Evolutionary conservation across 805 yeast species (phyloP).

Genomic region (Myxozyma sirexii): DNA sequence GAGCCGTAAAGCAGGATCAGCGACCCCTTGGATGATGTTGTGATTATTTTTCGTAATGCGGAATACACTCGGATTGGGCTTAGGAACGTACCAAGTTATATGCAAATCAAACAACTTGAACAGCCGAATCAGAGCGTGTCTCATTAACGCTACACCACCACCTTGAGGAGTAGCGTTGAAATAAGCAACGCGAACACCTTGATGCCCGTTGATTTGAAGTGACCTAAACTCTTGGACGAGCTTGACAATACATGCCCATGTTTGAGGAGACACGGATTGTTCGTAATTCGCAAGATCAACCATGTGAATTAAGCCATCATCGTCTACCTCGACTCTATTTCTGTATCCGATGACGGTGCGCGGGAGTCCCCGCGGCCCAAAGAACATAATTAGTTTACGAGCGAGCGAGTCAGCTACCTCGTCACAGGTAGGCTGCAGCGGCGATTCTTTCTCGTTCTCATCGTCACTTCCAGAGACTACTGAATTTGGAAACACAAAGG

Average conservation of each 20-base stretch:
- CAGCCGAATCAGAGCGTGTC: conserved; percentile 32
- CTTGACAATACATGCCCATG: conserved; percentile 27
- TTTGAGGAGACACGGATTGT: conserved; percentile 18
- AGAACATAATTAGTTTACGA: conserved; percentile 30
- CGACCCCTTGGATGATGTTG: conserved; percentile 34
- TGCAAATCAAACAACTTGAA: conserved; percentile 23
- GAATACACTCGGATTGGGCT: conserved; percentile 34
- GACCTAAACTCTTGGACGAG: conserved; percentile 18
- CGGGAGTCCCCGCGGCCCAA: conserved; percentile 33
- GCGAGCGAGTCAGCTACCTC: conserved; percentile 34
- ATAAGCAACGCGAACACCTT: conserved; percentile 31
- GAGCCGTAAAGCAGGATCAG: conserved; percentile 22
- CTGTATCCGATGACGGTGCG: conserved; percentile 29
- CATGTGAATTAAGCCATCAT: conserved; percentile 28
- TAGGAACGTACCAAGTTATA: conserved; percentile 33
- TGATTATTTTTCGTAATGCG: conserved; percentile 34
- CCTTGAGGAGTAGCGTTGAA: conserved; percentile 35
- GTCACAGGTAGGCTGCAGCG: conserved; percentile 20
- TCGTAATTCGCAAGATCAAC: conserved; percentile 23
- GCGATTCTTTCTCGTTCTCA: background rate
- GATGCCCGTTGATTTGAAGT: conserved; percentile 17
- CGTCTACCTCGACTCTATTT: conserved; percentile 31
- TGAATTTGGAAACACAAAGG: conserved; percentile 24
- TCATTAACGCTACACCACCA: conserved; percentile 35
- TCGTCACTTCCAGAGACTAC: background rate